Evolutionary conservation across 192 early-diverging fungal genomes (phyloP), one percentile per base, ranked within the genome.

Genomic region (Coemansia sp.): DNA sequence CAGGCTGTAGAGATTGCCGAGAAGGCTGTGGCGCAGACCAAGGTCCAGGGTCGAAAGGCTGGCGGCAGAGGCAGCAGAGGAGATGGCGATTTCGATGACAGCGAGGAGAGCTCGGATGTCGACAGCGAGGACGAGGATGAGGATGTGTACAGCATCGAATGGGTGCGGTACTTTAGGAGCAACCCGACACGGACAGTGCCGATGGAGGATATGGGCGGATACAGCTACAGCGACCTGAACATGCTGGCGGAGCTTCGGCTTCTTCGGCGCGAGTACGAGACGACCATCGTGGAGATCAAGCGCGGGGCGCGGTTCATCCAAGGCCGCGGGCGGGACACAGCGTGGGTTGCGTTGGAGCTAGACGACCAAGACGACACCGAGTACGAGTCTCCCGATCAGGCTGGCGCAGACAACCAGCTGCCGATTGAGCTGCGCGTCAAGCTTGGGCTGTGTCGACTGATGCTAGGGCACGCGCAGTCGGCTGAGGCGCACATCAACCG

Each of bases 191-290:
- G 51, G 54, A 83, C 81, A 0, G 70, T 83, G 51, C 70, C 77
- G 36, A 73, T 83, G 69, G 76, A 79, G 37, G 73, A 67, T 75
- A 73, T 72, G 67, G 83, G 26, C 80, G 95, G 66, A 82, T 92
- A 64, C 93, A 88, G 71, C 86, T 93, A 41, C 65, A 72, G 26
- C 42, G 95, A 96, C 60, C 68, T 99, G 36, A 91, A 94, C 73
- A 92, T 93, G 81, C 73, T 96, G 54, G 88, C 89, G 41, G 95
- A 97, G 66, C 74, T 98, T 12, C 95, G 94, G 61, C 85, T 97
- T 16, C 85, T 92, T 63, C 74, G 84, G 36, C 85, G 86, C 43
- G 92, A 95, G 61, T 95, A 92, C 69, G 89, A 91, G 49, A 84
- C 85, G 49, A 87, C 89, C 6, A 71, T 95, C 1, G 73, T 78